Evolutionary conservation across 176 grass and related monocot genomes (phyloP).

Genomic region (Leersia perrieri): DNA sequence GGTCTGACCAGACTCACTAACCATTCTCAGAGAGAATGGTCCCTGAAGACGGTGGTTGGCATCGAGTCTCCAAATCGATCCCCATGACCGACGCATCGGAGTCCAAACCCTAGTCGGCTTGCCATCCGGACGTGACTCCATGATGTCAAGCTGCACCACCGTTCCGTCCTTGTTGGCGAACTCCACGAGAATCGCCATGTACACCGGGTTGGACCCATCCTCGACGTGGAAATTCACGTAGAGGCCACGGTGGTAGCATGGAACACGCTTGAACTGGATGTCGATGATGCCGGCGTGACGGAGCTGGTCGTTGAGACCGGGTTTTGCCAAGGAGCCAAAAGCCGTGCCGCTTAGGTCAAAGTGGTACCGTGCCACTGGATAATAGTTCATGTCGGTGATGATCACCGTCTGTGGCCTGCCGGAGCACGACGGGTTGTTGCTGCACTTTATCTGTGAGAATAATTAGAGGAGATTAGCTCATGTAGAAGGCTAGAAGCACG

Average conservation of each 20-base stretch:
- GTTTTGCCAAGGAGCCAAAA: slow-evolving; percentile 43
- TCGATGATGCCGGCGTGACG: slow-evolving; percentile 60
- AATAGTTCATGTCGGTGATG: slow-evolving; percentile 73
- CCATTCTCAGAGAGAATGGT: slow-evolving; percentile 61
- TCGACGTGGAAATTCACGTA: slow-evolving; percentile 53
- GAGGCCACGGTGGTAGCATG: slow-evolving; percentile 33
- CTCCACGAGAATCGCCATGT: slow-evolving; percentile 53
- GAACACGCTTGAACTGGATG: slow-evolving; percentile 42
- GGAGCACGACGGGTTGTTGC: slow-evolving; percentile 35
- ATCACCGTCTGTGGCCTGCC: slow-evolving; percentile 24
- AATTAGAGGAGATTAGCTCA: too few relatives aligned
- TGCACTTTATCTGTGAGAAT: slow-evolving; percentile 48
- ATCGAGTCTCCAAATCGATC: slow-evolving; percentile 59
- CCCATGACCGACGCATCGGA: slow-evolving; percentile 52
- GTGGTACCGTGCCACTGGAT: slow-evolving; percentile 49
- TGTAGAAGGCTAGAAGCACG: too few relatives aligned
- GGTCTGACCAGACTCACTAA: slow-evolving; percentile 21
- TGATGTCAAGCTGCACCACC: slow-evolving; percentile 38
- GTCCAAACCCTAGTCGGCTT: slow-evolving; percentile 34
- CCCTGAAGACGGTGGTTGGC: slow-evolving; percentile 39
- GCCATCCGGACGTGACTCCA: neutral
- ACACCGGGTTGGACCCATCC: slow-evolving; percentile 54
- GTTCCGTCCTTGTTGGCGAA: slow-evolving; percentile 56
- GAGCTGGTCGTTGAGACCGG: slow-evolving; percentile 40
- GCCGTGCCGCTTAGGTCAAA: slow-evolving; percentile 67